A percentile compares a stretch with the other conserved stretches of the same genome.
Conservation (phyloP, 257 asterid genomes). For the Dorcoceras hygrometricum region DNA sequence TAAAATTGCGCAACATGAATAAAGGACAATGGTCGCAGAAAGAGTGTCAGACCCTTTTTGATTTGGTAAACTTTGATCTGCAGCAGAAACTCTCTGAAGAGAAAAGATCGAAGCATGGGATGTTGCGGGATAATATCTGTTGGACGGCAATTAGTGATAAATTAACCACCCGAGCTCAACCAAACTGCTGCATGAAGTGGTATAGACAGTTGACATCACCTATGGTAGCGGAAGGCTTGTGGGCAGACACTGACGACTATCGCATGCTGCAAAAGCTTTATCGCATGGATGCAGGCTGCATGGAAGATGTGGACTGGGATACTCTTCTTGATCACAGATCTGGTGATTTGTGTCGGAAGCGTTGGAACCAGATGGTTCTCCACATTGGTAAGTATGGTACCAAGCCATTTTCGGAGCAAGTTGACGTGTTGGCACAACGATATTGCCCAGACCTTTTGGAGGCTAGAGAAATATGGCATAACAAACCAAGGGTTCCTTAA, state of each 20-base stretch:
- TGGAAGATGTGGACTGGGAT: slow-evolving; percentile 68
- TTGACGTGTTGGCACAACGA: slow-evolving; percentile 47
- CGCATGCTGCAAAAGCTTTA: slow-evolving; percentile 36
- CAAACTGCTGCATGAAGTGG: slow-evolving; percentile 46
- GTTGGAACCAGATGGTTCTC: slow-evolving; percentile 58
- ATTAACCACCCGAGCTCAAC: slow-evolving; percentile 24
- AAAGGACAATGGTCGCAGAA: slow-evolving; percentile 48
- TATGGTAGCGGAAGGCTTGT: slow-evolving; percentile 42
- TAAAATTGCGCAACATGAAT: slow-evolving; percentile 28
- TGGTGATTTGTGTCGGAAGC: slow-evolving; percentile 45
- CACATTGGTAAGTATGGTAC: slow-evolving; percentile 42
- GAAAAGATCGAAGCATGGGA: slow-evolving; percentile 19
- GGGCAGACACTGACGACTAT: slow-evolving; percentile 55
- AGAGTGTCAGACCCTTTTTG: slow-evolving; percentile 47
- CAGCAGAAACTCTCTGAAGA: slow-evolving; percentile 33
- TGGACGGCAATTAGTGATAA: no score
- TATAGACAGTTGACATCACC: slow-evolving; percentile 42
- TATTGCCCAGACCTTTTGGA: slow-evolving; percentile 49
- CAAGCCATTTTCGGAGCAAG: slow-evolving; percentile 50
- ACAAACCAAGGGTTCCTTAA: slow-evolving; percentile 46
- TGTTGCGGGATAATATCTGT: no score
- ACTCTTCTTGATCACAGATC: slow-evolving; percentile 38
- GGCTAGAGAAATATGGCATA: slow-evolving; percentile 54
- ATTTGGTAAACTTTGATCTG: slow-evolving; percentile 48
- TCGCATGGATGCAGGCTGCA: slow-evolving; percentile 43